Percentiles rank a stretch among this genome's conserved stretches.
Conservation (phyloP, 495 filamentous ascomycete genomes). For the Podospora conica region DNA sequence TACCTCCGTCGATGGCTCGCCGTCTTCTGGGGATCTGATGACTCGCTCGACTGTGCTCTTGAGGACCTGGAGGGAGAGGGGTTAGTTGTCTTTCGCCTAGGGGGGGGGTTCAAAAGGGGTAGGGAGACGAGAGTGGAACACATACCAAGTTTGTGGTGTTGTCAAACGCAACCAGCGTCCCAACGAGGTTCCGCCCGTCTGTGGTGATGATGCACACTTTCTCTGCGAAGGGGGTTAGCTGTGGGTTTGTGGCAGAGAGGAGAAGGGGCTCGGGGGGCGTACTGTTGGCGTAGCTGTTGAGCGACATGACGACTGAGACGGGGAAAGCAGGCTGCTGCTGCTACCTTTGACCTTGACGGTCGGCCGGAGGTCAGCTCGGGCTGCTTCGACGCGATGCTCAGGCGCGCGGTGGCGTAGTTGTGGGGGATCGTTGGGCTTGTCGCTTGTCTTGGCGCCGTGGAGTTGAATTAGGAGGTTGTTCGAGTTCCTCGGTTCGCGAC, state of each 20-base stretch:
- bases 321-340: background rate
- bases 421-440: too few relatives aligned
- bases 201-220: conserved; percentile 87
- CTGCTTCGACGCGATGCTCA: too few relatives aligned
- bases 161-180: conserved; percentile 79
- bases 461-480: too few relatives aligned
- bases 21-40: conserved; percentile 75
- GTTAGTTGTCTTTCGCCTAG: background rate
- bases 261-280: background rate
- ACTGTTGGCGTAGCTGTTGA: background rate
- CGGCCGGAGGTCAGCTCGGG: too few relatives aligned
- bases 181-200: conserved; percentile 84
- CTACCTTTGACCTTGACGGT: background rate
- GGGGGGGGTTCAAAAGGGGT: background rate
- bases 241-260: background rate
- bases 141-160: conserved; percentile 81
- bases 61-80: conserved; percentile 50
- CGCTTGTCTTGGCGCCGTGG: too few relatives aligned
- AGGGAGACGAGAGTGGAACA: background rate
- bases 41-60: conserved; percentile 80
- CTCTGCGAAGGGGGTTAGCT: conserved; percentile 46
- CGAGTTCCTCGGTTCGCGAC: too few relatives aligned
- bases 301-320: background rate
- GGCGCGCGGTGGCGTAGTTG: too few relatives aligned
- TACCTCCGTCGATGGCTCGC: conserved; percentile 72